Evolutionary conservation across 768 basidiomycete genomes (phyloP).

Genomic region (Lentinula sp.): DNA sequence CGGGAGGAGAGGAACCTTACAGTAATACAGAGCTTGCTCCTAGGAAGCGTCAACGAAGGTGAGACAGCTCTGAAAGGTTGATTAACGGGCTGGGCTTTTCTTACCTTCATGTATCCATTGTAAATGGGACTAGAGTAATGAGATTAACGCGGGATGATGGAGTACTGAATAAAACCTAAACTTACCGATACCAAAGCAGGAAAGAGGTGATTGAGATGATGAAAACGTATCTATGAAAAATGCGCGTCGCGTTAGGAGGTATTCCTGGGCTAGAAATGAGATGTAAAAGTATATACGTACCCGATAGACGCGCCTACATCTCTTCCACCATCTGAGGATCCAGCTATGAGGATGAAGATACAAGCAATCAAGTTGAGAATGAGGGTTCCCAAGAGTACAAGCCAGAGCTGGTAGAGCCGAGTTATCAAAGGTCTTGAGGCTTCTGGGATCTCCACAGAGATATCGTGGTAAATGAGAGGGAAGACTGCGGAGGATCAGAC

Average conservation of each 20-base stretch:
- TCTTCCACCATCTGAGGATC: slow-evolving; percentile 66
- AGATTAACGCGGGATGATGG: slow-evolving; percentile 9
- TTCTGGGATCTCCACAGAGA: slow-evolving; percentile 84
- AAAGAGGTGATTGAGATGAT: slow-evolving; percentile 79
- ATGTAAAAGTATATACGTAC: slow-evolving; percentile 35
- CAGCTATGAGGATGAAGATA: slow-evolving; percentile 77
- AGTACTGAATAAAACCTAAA: slow-evolving; percentile 6
- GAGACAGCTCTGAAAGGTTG: neutral
- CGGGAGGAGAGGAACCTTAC: slow-evolving; percentile 40
- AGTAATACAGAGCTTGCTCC: slow-evolving; percentile 94
- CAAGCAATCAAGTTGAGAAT: slow-evolving; percentile 88
- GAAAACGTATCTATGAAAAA: slow-evolving; percentile 58
- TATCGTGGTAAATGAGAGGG: slow-evolving; percentile 92
- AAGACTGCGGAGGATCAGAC: slow-evolving; percentile 53
- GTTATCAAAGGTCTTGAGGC: slow-evolving; percentile 73
- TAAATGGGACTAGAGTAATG: slow-evolving; percentile 71
- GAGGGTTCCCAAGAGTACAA: slow-evolving; percentile 76
- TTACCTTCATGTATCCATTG: slow-evolving; percentile 94
- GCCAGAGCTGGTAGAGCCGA: slow-evolving; percentile 90
- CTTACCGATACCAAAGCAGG: slow-evolving; percentile 91
- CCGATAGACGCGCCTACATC: slow-evolving; percentile 81
- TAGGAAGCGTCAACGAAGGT: slow-evolving; percentile 23
- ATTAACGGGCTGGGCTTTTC: slow-evolving; percentile 12
- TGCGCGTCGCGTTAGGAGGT: slow-evolving; percentile 7
- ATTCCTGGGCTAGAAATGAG: slow-evolving; percentile 4